Evolutionary conservation across 371 early-diverging fungal species (phyloP).

Genomic region (Funneliformis caledonium): DNA sequence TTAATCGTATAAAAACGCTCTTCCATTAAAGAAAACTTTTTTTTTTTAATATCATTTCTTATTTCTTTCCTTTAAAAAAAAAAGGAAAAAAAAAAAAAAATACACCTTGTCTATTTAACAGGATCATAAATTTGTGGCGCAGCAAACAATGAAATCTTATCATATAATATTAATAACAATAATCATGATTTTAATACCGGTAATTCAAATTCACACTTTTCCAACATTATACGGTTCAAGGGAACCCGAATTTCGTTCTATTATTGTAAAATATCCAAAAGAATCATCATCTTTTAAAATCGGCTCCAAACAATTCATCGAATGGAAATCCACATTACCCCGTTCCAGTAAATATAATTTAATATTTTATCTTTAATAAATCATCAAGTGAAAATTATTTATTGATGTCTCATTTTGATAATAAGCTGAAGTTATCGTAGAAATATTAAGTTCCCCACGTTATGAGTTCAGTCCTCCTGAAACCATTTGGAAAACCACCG

Average conservation of each 20-base stretch:
- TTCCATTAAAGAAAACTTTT: no score
- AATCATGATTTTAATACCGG: not conserved
- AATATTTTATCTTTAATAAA: not conserved
- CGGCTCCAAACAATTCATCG: not conserved
- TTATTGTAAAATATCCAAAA: not conserved
- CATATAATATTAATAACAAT: not conserved
- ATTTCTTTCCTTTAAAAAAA: no score
- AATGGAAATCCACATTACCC: constrained; percentile 16
- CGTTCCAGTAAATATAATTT: not conserved
- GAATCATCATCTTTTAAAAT: not conserved
- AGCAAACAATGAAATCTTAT: no score
- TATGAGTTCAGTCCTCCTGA: constrained; percentile 14
- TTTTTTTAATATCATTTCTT: no score
- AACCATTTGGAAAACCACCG: constrained; percentile 26
- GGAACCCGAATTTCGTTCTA: not conserved
- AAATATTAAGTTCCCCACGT: constrained; percentile 2
- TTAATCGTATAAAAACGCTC: no score
- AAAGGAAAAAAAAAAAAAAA: no score
- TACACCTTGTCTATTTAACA: no score
- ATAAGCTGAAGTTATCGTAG: constrained; percentile 9
- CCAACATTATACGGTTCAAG: not conserved
- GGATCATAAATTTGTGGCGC: no score
- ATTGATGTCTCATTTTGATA: not conserved
- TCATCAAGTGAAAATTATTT: not conserved
- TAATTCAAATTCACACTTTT: not conserved